A percentile compares a stretch with the other conserved stretches of the same genome.
phyloP scores from a whole-genome alignment of 2,329 filamentous ascomycete species.

The Penicillium sp. region DNA sequence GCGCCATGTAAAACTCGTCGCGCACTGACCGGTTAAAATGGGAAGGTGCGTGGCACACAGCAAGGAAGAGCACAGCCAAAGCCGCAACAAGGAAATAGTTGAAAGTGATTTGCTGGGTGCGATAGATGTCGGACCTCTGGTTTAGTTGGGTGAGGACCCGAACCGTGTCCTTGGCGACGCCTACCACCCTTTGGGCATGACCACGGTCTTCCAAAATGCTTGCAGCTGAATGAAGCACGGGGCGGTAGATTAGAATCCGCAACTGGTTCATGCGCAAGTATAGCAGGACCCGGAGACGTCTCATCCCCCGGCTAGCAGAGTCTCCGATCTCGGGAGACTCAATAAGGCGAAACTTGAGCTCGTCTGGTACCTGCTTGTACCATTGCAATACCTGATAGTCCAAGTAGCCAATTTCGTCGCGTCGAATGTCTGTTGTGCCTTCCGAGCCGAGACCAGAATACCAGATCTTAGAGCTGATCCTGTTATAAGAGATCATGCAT shows the following conservation, averaged over 20 bases:
- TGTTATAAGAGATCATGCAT: conserved; percentile 81
- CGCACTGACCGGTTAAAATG: conserved; percentile 60
- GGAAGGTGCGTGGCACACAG: conserved; percentile 61
- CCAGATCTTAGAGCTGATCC: conserved; percentile 84
- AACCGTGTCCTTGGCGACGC: conserved; percentile 64
- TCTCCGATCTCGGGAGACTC: conserved; percentile 48
- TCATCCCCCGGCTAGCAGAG: conserved; percentile 62
- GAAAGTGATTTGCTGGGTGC: conserved; percentile 61
- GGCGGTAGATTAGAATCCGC: conserved; percentile 83
- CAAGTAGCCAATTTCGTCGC: conserved; percentile 73
- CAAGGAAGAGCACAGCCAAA: conserved; percentile 62
- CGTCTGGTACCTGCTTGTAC: conserved; percentile 70
- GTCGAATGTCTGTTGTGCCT: conserved; percentile 62
- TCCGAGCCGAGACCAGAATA: conserved; percentile 70
- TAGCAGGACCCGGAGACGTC: conserved; percentile 75
- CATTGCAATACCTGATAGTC: conserved; percentile 83
- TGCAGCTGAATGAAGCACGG: conserved; percentile 77
- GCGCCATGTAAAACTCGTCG: conserved; percentile 65
- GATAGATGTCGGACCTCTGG: conserved; percentile 62
- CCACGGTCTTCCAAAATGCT: conserved; percentile 74
- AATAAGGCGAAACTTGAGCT: conserved; percentile 61
- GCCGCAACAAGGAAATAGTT: conserved; percentile 66
- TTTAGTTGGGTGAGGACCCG: conserved; percentile 60
- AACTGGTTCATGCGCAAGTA: conserved; percentile 88
- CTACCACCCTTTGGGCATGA: conserved; percentile 68